Evolutionary conservation across 768 basidiomycete species (phyloP), one percentile per base, ranked within the genome.

Genomic region (Leccinum pellstonianum): DNA sequence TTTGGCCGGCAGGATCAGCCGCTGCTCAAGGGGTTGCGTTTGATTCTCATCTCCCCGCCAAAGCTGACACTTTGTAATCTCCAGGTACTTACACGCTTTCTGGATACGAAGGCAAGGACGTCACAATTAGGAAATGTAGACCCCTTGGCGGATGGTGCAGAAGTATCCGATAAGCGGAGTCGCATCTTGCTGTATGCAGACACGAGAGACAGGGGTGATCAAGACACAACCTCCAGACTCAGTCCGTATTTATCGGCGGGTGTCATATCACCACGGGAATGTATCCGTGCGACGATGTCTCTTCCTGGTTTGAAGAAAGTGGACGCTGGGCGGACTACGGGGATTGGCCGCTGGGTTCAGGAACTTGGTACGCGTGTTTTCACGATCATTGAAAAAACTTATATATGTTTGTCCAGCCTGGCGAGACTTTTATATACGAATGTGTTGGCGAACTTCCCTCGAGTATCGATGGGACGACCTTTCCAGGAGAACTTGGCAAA

Each of bases 231-330:
- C 4, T 93, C 91, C 62, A 83, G 91, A 15, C 77, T 93, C 17
- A 93, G 91, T 60, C 84, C 90, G 0, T 96, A 97, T 71, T 80
- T 97, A n/a, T 83, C 93, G 2, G 83, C 88, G 0, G 95, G 95
- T 0, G 80, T 96, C 7, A 83, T 98, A 55, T 93, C 90, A 6
- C 79, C 83, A 10, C 80, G 94, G 15, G 81, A 83, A 56, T 89
- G 88, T 67, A 69, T 92, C 12, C 82, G 91, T 4, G 81, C 79
- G 4, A 84, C 84, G 0, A 84, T 93, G 80, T 69, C 75, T 17
- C 62, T 87, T 10, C 70, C 77, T 12, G 78, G 80, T 10, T 67
- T 72, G 3, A 77, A 80, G 54, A 85, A 83, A 64, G 77, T 91
- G 21, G 81, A 91, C 54, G 79, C 77, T 58, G 75, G 80, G 62